These are phyloP conservation scores for Malus asiatica DNA, from an alignment of 306 rosid species.

Conservation along the genomic window DNA sequence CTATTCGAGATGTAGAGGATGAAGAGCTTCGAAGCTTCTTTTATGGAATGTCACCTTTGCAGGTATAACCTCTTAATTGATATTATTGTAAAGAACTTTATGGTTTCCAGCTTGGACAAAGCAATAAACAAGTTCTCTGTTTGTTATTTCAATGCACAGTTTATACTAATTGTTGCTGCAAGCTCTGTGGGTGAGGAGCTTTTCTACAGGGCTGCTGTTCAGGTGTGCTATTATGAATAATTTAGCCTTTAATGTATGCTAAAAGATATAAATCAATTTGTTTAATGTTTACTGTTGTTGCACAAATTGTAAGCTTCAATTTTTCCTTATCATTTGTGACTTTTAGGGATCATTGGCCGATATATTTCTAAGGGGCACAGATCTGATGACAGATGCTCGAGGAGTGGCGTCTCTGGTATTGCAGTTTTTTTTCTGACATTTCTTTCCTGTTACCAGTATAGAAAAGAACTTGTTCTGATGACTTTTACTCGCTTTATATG, in stretches of 20 bases:
- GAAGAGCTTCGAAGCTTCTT: conserved; percentile 93
- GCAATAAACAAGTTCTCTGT: conserved; percentile 6
- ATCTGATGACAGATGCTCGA: conserved; percentile 60
- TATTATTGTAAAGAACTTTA: background rate
- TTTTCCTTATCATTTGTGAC: background rate
- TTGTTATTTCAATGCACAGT: conserved; percentile 36
- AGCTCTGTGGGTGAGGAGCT: conserved; percentile 99
- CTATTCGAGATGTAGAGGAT: conserved; percentile 96
- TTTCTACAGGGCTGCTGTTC: conserved; percentile 96
- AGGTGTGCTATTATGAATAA: conserved; percentile 40
- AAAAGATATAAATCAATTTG: background rate
- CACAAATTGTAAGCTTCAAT: background rate
- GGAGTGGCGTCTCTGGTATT: conserved; percentile 93
- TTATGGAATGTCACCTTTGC: conserved; percentile 97
- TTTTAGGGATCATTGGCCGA: conserved; percentile 85
- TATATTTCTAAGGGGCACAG: conserved; percentile 74
- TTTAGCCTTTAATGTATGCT: background rate
- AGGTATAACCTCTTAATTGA: conserved; percentile 39
- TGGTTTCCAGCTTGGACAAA: conserved; percentile 14
- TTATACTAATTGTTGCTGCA: conserved; percentile 85
- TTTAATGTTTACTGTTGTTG: background rate
- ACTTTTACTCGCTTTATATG: conserved; percentile 16
- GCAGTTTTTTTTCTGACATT: background rate
- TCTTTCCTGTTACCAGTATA: background rate
- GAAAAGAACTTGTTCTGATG: conserved; percentile 2